Evolutionary conservation across 2,329 filamentous ascomycete species (phyloP).

Genomic region (Lomentospora prolificans): DNA sequence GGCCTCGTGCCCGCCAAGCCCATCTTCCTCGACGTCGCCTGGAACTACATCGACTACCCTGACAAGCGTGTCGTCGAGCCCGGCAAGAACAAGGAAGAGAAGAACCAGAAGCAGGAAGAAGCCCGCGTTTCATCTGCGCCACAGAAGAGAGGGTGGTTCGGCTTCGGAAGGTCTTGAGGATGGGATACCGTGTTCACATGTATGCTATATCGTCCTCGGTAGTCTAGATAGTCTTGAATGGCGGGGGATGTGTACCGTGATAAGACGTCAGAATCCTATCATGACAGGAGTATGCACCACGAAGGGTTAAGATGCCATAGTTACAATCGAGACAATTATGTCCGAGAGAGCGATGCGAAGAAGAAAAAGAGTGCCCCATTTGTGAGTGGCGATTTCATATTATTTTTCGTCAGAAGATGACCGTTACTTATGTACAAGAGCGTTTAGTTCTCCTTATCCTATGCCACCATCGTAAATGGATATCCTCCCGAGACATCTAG

Average conservation of each 20-base stretch:
- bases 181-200: too few species aligned
- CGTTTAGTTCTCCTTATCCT: slow-evolving; percentile 28
- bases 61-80: slow-evolving; percentile 29
- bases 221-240: neutral
- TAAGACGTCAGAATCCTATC: neutral
- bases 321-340: neutral
- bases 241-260: too few species aligned
- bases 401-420: slow-evolving; percentile 25
- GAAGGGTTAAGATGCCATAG: neutral
- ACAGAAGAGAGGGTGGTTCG: slow-evolving; percentile 68
- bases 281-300: neutral
- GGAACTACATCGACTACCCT: slow-evolving; percentile 95
- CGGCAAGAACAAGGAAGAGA: slow-evolving; percentile 17
- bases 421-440: slow-evolving; percentile 31
- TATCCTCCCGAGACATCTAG: slow-evolving; percentile 29
- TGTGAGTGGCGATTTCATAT: slow-evolving; percentile 48
- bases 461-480: slow-evolving; percentile 35
- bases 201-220: too few species aligned
- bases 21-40: slow-evolving; percentile 90
- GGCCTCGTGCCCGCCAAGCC: slow-evolving; percentile 85
- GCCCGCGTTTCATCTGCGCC: slow-evolving; percentile 34
- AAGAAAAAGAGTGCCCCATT: slow-evolving; percentile 7
- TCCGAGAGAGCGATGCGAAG: too few species aligned
- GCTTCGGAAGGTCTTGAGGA: slow-evolving; percentile 47
- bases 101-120: slow-evolving; percentile 22